phyloP scores from a whole-genome alignment of 2,329 filamentous ascomycete genomes.

The Knufia fluminis region DNA sequence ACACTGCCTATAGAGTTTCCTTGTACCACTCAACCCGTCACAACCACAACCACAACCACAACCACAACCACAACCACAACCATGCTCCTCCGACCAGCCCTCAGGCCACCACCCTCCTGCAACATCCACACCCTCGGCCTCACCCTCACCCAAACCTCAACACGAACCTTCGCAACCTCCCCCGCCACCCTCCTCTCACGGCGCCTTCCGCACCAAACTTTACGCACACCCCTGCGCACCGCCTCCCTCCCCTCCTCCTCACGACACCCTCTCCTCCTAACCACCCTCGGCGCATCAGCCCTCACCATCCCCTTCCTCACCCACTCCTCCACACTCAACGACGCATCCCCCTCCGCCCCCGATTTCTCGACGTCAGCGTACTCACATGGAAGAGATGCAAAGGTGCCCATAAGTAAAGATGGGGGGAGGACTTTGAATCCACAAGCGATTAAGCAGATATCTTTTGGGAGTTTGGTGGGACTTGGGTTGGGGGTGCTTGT shows the following conservation, averaged over 20 bases:
- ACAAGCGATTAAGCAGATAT: constrained; percentile 34
- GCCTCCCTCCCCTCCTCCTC: background rate
- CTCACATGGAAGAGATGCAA: constrained; percentile 18
- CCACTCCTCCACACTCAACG: constrained; percentile 11
- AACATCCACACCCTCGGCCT: constrained; percentile 8
- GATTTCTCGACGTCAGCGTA: constrained; percentile 17
- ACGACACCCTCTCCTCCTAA: constrained; percentile 4
- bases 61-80: background rate
- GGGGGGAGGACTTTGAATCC: constrained; percentile 19
- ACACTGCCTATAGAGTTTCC: too few species aligned
- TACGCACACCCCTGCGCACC: background rate
- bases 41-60: too few species aligned
- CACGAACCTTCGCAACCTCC: constrained; percentile 9
- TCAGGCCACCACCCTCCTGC: constrained; percentile 13
- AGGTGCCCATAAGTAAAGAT: constrained; percentile 19
- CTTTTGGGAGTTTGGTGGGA: constrained; percentile 37
- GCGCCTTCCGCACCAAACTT: background rate
- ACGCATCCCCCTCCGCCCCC: constrained; percentile 10
- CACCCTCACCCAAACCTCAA: constrained; percentile 5
- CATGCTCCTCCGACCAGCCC: constrained; percentile 16
- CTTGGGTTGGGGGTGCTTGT: constrained; percentile 35
- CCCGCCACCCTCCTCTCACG: background rate
- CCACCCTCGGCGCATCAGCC: constrained; percentile 16
- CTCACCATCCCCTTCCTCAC: constrained; percentile 20
- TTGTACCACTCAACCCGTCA: too few species aligned